Percentiles rank a stretch among this genome's conserved stretches.
Evolutionary conservation across 1,284 basidiomycete species (phyloP).

Genomic region (Moniliophthora roreri): DNA sequence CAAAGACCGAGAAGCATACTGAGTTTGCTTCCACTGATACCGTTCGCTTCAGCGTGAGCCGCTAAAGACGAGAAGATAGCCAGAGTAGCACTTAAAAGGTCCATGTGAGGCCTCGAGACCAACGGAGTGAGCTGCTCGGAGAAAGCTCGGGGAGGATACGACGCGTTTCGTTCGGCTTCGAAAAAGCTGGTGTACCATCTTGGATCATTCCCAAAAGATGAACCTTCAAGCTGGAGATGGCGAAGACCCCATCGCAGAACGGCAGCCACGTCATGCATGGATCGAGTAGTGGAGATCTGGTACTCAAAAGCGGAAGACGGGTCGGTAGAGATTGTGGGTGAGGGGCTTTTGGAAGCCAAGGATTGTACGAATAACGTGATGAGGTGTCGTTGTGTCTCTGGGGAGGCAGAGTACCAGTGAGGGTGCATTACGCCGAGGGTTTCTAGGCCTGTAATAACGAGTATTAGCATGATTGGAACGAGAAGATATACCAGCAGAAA

Average conservation of each 20-base stretch:
- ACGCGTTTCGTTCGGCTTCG: conserved; percentile 51
- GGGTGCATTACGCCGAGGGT: conserved; percentile 79
- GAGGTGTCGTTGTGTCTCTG: conserved; percentile 62
- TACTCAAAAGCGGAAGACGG: conserved; percentile 55
- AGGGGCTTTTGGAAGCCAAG: conserved; percentile 43
- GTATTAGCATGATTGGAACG: conserved; percentile 9
- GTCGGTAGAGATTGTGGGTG: conserved; percentile 48
- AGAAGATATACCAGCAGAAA: no score
- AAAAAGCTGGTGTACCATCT: conserved; percentile 67
- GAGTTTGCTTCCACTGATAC: conserved; percentile 72
- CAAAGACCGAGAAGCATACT: conserved; percentile 72
- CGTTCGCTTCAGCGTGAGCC: conserved; percentile 66
- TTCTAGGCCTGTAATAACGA: conserved; percentile 53
- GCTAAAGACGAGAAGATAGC: conserved; percentile 67
- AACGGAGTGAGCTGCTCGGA: conserved; percentile 56
- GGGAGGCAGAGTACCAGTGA: conserved; percentile 74
- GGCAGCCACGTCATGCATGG: conserved; percentile 72
- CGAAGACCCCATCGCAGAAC: conserved; percentile 79
- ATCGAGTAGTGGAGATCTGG: conserved; percentile 61
- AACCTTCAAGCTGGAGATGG: conserved; percentile 59
- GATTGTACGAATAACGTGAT: conserved; percentile 72
- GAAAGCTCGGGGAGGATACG: conserved; percentile 61
- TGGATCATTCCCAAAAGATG: conserved; percentile 57
- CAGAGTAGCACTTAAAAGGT: conserved; percentile 55
- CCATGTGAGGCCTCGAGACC: conserved; percentile 53